Evolutionary conservation across 2,329 filamentous ascomycete species (phyloP).

Genomic region (Canariomyces notabilis): DNA sequence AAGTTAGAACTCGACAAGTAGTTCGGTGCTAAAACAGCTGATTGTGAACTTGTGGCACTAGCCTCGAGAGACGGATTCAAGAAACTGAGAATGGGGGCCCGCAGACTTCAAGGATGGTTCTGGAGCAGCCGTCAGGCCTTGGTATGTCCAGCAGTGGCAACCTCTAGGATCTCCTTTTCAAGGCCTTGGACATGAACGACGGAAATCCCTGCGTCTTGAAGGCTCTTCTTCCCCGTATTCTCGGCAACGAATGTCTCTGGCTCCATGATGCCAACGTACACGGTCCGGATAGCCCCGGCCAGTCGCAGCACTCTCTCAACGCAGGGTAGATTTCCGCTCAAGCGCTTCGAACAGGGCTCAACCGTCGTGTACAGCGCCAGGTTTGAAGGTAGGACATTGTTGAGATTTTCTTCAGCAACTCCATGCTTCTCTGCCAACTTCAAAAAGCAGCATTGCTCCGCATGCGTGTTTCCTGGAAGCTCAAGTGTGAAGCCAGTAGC

Average conservation of each 20-base stretch:
- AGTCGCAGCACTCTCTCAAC: slow-evolving; percentile 71
- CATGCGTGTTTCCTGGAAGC: slow-evolving; percentile 87
- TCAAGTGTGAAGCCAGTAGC: slow-evolving; percentile 89
- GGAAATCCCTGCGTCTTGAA: slow-evolving; percentile 67
- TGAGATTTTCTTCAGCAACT: slow-evolving; percentile 51
- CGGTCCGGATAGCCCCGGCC: slow-evolving; percentile 59
- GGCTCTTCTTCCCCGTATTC: slow-evolving; percentile 66
- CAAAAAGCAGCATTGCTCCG: slow-evolving; percentile 84
- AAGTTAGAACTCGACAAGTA: too few relatives aligned
- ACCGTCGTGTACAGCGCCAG: slow-evolving; percentile 84
- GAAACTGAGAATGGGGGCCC: background rate
- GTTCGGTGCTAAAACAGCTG: too few relatives aligned
- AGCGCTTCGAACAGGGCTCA: slow-evolving; percentile 71
- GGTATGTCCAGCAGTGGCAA: slow-evolving; percentile 78
- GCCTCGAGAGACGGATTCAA: background rate
- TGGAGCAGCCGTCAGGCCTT: slow-evolving; percentile 7
- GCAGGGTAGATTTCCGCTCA: slow-evolving; percentile 72
- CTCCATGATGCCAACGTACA: slow-evolving; percentile 85
- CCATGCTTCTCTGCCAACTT: slow-evolving; percentile 57
- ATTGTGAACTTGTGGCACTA: too few relatives aligned
- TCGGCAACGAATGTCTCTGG: slow-evolving; percentile 83
- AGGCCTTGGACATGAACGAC: slow-evolving; percentile 70
- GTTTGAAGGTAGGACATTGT: slow-evolving; percentile 45
- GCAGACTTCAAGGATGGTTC: background rate
- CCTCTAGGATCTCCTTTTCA: slow-evolving; percentile 72